Base-by-base conservation (phyloP, 2,329 filamentous ascomycete genomes). In the Decorospora gaudefroyi region DNA sequence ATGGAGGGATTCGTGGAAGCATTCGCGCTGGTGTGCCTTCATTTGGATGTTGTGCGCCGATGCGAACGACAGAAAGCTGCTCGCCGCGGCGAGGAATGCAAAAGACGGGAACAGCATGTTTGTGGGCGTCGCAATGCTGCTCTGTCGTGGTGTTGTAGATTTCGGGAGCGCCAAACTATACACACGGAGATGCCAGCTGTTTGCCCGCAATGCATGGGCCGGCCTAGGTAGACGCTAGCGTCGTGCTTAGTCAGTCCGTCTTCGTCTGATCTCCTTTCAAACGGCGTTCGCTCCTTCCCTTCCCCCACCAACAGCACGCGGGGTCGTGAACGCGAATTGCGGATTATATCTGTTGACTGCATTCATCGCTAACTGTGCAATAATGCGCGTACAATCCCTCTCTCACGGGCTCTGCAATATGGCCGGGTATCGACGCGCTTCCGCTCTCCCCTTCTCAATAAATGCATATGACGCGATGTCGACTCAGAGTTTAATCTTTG, bases 21-120 rank as follows among this genome's bases (percentile, higher is more conserved):
- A 99, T 78, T 99, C 93, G 74, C 90, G 84, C 67, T 90, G 88
- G 75, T 99, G 90, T 61, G 91, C 87, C 53, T 86, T 86, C 66
- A 99, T 85, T 72, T 93, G 89, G 74, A 99, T 97, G 78, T 95
- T 97, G 82, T 99, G 93, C 62, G 89, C 90, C 57, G 82, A 72
- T 51, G 82, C 79, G 57, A 85, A 79, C 61, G 83, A 80, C 62
- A 84, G 77, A 68, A 88, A 71, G 64, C 76, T 76, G 56, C 79
- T 78, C 58, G 81, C 71, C 42, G 66, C 66, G 33, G 72, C 66
- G 44, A 76, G 61, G 26, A 73, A 42, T 32, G 65, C 60, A 28
- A 71, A 47, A 32, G 71, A 60, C 26, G 67, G 59, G 46, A 69
- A 58, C 52, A 70, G 55, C 68, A 72, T 71, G 34, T 46, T 63